phyloP scores from a whole-genome alignment of 2,329 filamentous ascomycete genomes.

The Pseudogymnoascus sp. region DNA sequence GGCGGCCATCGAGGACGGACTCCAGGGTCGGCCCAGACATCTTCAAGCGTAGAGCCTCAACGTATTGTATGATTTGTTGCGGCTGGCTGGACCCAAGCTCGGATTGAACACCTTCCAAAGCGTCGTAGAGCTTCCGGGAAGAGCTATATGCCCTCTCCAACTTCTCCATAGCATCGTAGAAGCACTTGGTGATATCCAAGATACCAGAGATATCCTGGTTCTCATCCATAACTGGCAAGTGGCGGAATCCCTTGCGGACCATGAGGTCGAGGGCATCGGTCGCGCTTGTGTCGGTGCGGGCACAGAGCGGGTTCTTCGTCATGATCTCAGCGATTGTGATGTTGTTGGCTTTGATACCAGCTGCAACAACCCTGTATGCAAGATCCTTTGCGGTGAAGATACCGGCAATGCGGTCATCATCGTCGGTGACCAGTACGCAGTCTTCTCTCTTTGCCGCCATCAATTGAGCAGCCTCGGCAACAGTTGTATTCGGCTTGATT shows the following conservation, averaged over 20 bases:
- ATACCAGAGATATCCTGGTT: constrained; percentile 99
- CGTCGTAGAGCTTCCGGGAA: constrained; percentile 96
- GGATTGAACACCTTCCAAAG: constrained; percentile 93
- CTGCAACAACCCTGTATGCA: constrained; percentile 90
- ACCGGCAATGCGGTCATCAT: constrained; percentile 94
- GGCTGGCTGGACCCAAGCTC: constrained; percentile 93
- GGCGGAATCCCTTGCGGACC: constrained; percentile 96
- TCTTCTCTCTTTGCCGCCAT: constrained; percentile 99
- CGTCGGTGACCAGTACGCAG: constrained; percentile 94
- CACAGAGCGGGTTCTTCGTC: constrained; percentile 98
- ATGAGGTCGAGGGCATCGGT: constrained; percentile 96
- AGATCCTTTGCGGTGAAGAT: constrained; percentile 99
- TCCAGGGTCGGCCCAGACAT: constrained; percentile 98
- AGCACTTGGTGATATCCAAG: constrained; percentile 97
- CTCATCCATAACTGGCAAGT: constrained; percentile 98
- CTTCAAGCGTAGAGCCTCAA: constrained; percentile 87
- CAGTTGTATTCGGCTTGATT: constrained; percentile 90
- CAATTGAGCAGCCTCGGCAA: constrained; percentile 91
- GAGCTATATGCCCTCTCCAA: constrained; percentile 95
- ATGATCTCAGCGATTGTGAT: constrained; percentile 97
- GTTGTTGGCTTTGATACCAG: constrained; percentile 78
- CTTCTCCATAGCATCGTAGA: constrained; percentile 99
- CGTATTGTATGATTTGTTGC: constrained; percentile 98
- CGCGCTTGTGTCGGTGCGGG: constrained; percentile 93
- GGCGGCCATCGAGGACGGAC: constrained; percentile 83